A percentile compares a stretch with the other conserved stretches of the same genome.
These are phyloP conservation scores for Kwoniella sp. DNA, from an alignment of 768 basidiomycete genomes.

Conservation along the genomic window DNA sequence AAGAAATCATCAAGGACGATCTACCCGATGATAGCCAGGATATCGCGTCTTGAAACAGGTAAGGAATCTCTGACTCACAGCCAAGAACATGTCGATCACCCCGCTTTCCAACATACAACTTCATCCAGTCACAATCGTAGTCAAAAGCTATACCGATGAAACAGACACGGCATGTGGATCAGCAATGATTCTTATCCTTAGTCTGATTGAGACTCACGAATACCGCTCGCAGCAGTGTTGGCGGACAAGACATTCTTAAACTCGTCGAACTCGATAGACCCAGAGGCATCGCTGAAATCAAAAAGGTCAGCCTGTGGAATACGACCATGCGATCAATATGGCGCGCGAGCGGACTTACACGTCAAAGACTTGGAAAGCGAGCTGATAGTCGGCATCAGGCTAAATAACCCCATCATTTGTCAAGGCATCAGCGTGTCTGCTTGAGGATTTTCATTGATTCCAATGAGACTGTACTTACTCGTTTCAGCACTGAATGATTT, in stretches of 20 bases:
- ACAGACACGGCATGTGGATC: not conserved
- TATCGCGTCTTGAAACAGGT: no score
- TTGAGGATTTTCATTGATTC: no score
- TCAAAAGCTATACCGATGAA: constrained; percentile 72
- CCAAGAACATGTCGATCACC: constrained; percentile 87
- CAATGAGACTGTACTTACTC: constrained; percentile 29
- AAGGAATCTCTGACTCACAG: constrained; percentile 70
- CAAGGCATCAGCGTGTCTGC: no score
- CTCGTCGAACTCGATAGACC: constrained; percentile 87
- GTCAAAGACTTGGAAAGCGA: constrained; percentile 94
- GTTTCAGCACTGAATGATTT: constrained; percentile 37
- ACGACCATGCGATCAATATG: no score
- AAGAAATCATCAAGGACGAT: not conserved
- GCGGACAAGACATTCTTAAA: constrained; percentile 89
- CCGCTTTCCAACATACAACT: constrained; percentile 90
- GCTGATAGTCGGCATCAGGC: constrained; percentile 96
- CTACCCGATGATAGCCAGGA: no score
- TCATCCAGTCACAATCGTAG: constrained; percentile 96
- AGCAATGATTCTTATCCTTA: not conserved
- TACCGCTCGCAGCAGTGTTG: constrained; percentile 69
- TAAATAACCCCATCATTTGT: no score
- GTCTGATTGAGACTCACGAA: no score
- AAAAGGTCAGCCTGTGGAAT: no score
- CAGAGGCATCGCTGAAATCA: constrained; percentile 88
- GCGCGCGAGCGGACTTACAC: constrained; percentile 75